Evolutionary conservation across 2,329 filamentous ascomycete species (phyloP), one percentile per base, ranked within the genome.

Genomic region (Emmonsia crescens): DNA sequence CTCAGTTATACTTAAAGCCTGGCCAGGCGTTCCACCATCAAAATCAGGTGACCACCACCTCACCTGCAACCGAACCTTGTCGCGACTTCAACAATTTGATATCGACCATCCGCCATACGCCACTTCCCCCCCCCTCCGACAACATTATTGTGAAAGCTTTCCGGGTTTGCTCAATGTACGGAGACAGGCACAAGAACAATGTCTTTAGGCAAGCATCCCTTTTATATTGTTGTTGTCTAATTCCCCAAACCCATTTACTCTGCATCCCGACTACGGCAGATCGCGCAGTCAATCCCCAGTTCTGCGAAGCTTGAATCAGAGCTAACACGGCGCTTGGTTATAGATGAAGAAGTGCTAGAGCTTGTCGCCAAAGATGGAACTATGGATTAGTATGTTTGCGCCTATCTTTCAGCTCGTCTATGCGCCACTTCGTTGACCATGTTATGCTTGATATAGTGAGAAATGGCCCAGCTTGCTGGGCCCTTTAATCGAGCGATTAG

Each of bases 401-500:
- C 21, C 8, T 40, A 27, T 59, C 38, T 55, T 61, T 38, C 5
- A 31, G 60, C 40, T 38, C 21, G 58, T 49, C 38, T 29, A 21
- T 14, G 29, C 19, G 33, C 38, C 14, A 8, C 44, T 63, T 52
- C 40, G 61, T 40, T 27, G 29, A 60, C 59, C 29, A 44, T 64
- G 61, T 72, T 78, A 67, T 79, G 46, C 49, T 60, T 62, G 59
- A 52, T 57, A 38, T 58, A 91, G 89, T 70, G 80, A 83, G 62
- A 81, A 82, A 72, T 93, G 89, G 89, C 85, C 86, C 40, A 76
- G 76, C 62, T 80, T 91, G 68, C 80, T 89, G 57, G 81, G 82
- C 67, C 82, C 82, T 38, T 78, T 93, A 44, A 77, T 92, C 59
- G 76, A 83, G 63, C 84, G 86, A 68, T 80, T 93, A 57, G 87